These are phyloP conservation scores for Xylariales sp. DNA, from an alignment of 2,329 filamentous ascomycete species.

Conservation along the genomic window DNA sequence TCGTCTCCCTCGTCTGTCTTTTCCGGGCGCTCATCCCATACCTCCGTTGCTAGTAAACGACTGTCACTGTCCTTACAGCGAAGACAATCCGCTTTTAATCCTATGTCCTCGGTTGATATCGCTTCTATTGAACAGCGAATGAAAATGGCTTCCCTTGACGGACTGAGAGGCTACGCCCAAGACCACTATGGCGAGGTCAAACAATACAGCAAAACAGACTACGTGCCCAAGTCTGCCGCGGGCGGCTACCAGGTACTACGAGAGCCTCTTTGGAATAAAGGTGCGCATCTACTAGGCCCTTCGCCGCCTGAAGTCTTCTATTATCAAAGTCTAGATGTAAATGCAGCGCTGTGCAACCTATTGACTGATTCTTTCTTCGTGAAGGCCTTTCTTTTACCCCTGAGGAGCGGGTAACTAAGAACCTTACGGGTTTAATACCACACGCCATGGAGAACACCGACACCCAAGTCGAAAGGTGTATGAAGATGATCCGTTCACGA, in stretches of 20 bases:
- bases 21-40: constrained; percentile 62
- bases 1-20: constrained; percentile 62
- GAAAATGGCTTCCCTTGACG: constrained; percentile 70
- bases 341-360: constrained; percentile 3
- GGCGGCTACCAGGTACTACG: constrained; percentile 70
- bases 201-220: constrained; percentile 65
- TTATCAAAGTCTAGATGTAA: constrained; percentile 14
- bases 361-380: constrained; percentile 23
- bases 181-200: constrained; percentile 67
- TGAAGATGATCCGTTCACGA: constrained; percentile 79
- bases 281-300: constrained; percentile 54
- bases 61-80: constrained; percentile 62
- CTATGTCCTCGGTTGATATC: constrained; percentile 68
- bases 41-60: constrained; percentile 64
- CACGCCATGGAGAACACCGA: constrained; percentile 71
- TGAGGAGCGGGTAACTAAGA: constrained; percentile 71
- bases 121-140: constrained; percentile 68
- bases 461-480: constrained; percentile 72
- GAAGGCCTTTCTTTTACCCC: constrained; percentile 73
- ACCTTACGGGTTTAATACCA: constrained; percentile 73
- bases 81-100: constrained; percentile 64
- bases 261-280: constrained; percentile 75
- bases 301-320: constrained; percentile 2
- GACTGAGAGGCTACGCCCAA: constrained; percentile 69
- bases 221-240: constrained; percentile 63